These are phyloP conservation scores for Yarrowia sp. DNA, from an alignment of 805 yeast genomes.

Conservation along the genomic window DNA sequence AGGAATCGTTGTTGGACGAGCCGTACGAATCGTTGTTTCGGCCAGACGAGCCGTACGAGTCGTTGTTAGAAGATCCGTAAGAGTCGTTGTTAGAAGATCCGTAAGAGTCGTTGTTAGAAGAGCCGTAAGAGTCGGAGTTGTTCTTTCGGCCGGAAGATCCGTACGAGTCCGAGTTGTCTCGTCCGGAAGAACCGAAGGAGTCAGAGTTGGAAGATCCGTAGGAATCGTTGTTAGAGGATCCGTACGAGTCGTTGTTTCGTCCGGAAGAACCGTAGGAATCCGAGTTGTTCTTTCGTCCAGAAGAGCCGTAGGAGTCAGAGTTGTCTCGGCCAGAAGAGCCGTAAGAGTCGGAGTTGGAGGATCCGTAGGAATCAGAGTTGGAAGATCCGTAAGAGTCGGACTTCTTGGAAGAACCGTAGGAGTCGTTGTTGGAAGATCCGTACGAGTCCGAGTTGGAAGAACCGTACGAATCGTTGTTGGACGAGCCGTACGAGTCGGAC, in stretches of 20 bases:
- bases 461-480: slow-evolving; percentile 36
- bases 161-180: slow-evolving; percentile 29
- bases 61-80: neutral
- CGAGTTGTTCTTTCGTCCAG: slow-evolving; percentile 23
- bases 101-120: slow-evolving; percentile 32
- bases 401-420: too few relatives aligned
- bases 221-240: slow-evolving; percentile 34
- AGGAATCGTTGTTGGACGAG: too few relatives aligned
- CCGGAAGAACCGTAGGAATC: slow-evolving; percentile 39
- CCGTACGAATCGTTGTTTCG: too few relatives aligned
- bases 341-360: neutral
- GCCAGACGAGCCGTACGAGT: too few relatives aligned
- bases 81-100: slow-evolving; percentile 37
- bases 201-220: slow-evolving; percentile 35
- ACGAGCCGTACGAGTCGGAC: slow-evolving; percentile 35
- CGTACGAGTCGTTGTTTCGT: slow-evolving; percentile 35
- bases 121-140: slow-evolving; percentile 39
- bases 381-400: slow-evolving; percentile 5
- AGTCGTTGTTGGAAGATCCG: slow-evolving; percentile 7
- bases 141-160: slow-evolving; percentile 37
- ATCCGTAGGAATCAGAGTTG: too few relatives aligned
- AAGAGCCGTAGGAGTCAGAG: slow-evolving; percentile 35
- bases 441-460: slow-evolving; percentile 38
- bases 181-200: slow-evolving; percentile 24
- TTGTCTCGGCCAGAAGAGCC: neutral